Evolutionary conservation across 495 filamentous ascomycete species (phyloP).

Genomic region (Neurospora terricola): DNA sequence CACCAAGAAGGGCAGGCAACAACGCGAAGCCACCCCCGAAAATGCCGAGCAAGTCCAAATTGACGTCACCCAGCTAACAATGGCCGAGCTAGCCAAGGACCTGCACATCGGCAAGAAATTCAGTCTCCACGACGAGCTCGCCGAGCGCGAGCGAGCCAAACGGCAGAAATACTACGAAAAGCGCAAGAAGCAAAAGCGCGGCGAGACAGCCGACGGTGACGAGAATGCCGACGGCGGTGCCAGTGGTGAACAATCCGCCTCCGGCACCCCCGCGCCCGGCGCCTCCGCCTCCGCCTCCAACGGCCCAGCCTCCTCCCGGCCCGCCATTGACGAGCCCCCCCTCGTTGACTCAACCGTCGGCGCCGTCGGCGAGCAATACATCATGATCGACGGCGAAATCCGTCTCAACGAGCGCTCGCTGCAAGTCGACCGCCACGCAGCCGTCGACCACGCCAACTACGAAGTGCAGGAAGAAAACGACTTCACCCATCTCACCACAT

Average conservation of each 20-base stretch:
- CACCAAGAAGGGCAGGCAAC: constrained; percentile 6
- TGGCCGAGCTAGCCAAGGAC: constrained; percentile 75
- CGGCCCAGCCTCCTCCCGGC: not conserved
- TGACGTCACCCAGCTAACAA: constrained; percentile 57
- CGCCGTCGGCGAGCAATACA: constrained; percentile 19
- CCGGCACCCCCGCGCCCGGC: not conserved
- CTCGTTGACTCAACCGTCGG: constrained; percentile 1
- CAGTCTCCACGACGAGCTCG: constrained; percentile 50
- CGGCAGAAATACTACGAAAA: constrained; percentile 29
- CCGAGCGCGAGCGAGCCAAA: constrained; percentile 34
- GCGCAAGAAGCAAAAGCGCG: constrained; percentile 15
- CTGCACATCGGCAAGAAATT: constrained; percentile 71
- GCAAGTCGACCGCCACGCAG: constrained; percentile 68
- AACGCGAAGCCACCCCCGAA: constrained; percentile 56
- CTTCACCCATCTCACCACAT: constrained; percentile 67
- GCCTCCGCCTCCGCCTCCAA: not conserved
- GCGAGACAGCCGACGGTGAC: constrained; percentile 5
- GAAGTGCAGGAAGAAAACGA: constrained; percentile 75
- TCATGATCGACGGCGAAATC: constrained; percentile 76
- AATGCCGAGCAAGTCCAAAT: constrained; percentile 66
- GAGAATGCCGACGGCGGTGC: not conserved
- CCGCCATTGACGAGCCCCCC: not conserved
- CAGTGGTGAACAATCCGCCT: constrained; percentile 4
- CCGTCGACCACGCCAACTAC: constrained; percentile 41
- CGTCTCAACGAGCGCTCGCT: constrained; percentile 68